Conservation (phyloP, 208 protist genomes). For the Trypanosoma theileri region DNA sequence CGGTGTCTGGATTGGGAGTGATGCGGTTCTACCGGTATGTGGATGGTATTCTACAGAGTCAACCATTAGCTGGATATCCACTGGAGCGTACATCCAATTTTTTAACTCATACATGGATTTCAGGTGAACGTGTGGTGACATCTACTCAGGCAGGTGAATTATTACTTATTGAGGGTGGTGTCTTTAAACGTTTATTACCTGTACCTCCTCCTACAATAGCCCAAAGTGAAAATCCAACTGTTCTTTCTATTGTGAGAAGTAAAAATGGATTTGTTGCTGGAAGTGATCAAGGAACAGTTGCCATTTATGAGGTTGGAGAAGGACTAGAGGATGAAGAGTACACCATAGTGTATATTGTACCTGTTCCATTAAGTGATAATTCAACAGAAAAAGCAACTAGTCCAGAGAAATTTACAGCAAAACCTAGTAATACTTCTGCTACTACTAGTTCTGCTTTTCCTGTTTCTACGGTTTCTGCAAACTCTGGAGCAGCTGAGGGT, state of each 20-base stretch:
- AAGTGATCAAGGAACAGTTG: constrained; percentile 60
- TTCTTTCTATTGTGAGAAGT: constrained; percentile 50
- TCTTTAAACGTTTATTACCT: constrained; percentile 48
- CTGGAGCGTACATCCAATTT: constrained; percentile 79
- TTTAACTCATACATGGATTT: constrained; percentile 91
- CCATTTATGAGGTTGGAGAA: constrained; percentile 56
- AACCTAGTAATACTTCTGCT: not conserved
- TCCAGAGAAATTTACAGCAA: not conserved
- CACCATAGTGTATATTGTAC: constrained; percentile 25
- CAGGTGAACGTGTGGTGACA: constrained; percentile 74
- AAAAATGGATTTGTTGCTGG: constrained; percentile 72
- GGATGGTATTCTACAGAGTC: constrained; percentile 83
- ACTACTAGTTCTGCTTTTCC: not conserved
- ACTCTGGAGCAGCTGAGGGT: not conserved
- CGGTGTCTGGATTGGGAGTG: constrained; percentile 89
- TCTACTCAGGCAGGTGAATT: constrained; percentile 83
- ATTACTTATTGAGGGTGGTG: constrained; percentile 77
- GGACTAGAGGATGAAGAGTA: constrained; percentile 11
- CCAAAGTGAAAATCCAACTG: constrained; percentile 26
- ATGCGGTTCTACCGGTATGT: constrained; percentile 91
- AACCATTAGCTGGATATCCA: constrained; percentile 48
- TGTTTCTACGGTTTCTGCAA: not conserved
- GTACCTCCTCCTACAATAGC: constrained; percentile 27
- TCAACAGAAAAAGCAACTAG: not conserved
- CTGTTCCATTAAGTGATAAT: constrained; percentile 18